Conservation (phyloP, 306 rosid genomes). For the Inga leiocalycina region DNA sequence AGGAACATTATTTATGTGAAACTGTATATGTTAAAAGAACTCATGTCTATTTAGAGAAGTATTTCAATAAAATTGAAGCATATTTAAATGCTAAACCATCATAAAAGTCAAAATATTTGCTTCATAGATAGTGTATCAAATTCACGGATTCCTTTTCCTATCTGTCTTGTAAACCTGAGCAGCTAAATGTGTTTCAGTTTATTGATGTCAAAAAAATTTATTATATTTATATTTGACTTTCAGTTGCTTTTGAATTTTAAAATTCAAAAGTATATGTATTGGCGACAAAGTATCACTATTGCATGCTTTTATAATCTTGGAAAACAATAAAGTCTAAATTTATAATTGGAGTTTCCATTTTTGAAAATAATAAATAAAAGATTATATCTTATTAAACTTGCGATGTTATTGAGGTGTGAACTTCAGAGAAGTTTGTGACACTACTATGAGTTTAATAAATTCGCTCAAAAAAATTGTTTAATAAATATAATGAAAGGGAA, state of each 20-base stretch:
- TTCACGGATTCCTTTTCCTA: neutral
- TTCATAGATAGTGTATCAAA: neutral
- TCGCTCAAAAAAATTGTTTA: neutral
- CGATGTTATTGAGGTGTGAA: conserved; percentile 30
- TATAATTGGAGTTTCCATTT: neutral
- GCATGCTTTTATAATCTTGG: neutral
- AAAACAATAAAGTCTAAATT: neutral
- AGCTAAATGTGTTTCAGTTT: neutral
- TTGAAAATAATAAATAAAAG: neutral
- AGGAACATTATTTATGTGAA: no score
- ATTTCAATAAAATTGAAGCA: neutral
- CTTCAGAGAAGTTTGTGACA: neutral
- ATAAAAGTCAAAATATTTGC: neutral
- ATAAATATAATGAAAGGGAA: neutral
- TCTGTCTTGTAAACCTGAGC: neutral
- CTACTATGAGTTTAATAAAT: neutral
- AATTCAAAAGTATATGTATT: neutral
- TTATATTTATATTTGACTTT: neutral
- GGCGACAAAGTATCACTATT: neutral
- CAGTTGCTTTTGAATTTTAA: neutral
- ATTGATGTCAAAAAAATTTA: no score
- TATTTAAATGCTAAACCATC: neutral
- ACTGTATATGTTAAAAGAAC: no score
- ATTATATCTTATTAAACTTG: neutral
- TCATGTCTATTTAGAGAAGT: no score